Conservation (phyloP, 352 stramenopile genomes). For the Phytopythium aichiense region DNA sequence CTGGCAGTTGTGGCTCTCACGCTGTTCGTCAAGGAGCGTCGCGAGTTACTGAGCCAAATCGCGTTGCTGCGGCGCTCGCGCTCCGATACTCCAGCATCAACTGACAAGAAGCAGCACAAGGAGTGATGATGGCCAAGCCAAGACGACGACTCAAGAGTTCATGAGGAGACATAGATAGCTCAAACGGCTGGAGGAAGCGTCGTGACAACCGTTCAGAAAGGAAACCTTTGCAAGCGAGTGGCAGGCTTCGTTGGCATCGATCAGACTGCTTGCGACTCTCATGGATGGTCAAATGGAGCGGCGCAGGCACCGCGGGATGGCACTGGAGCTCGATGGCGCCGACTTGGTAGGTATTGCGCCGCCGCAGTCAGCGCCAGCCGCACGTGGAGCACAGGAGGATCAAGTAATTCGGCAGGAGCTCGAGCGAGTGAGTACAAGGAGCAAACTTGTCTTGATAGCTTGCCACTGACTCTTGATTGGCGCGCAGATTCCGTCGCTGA, state of each 20-base stretch:
- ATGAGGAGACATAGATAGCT: neutral
- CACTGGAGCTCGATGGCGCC: neutral
- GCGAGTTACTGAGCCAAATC: conserved; percentile 31
- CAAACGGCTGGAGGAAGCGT: neutral
- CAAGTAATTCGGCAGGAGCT: neutral
- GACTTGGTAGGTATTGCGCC: neutral
- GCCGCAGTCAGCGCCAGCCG: neutral
- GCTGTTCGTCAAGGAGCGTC: conserved; percentile 50
- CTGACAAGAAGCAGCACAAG: conserved; percentile 13
- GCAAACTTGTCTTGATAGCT: neutral
- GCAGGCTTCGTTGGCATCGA: neutral
- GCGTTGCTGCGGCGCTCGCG: conserved; percentile 18
- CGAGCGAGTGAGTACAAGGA: neutral
- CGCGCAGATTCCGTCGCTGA: conserved; percentile 32
- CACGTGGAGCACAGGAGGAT: neutral
- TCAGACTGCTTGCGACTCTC: neutral
- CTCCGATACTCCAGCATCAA: conserved; percentile 8
- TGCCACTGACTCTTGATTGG: neutral
- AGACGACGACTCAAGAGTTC: neutral
- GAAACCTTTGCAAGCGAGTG: neutral
- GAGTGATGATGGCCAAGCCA: neutral
- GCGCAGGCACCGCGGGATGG: neutral
- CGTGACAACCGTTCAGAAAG: neutral
- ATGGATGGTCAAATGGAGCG: neutral
- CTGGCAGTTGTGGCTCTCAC: conserved; percentile 31